A percentile compares a stretch with the other conserved stretches of the same genome.
phyloP scores from a whole-genome alignment of 2,329 filamentous ascomycete genomes.

The Trichoderma citrinoviride region DNA sequence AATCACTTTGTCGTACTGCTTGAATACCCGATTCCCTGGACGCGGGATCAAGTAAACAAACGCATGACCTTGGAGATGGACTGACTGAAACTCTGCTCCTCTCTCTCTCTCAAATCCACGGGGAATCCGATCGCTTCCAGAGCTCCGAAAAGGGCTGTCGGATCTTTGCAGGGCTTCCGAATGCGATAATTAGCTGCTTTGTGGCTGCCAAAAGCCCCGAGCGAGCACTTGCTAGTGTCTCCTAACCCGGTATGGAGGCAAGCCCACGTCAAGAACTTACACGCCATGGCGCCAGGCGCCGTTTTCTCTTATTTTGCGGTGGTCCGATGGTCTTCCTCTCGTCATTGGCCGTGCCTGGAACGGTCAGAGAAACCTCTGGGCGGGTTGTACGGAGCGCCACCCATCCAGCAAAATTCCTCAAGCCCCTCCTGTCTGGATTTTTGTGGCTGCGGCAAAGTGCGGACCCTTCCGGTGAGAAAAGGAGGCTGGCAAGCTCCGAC shows the following conservation, averaged over 20 bases:
- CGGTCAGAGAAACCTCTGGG: not conserved
- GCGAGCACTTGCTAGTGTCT: not conserved
- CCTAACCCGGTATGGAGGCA: not conserved
- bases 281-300: not conserved
- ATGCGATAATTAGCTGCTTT: slow-evolving; percentile 2
- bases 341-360: not conserved
- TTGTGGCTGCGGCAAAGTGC: slow-evolving; percentile 2
- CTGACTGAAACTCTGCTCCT: not conserved
- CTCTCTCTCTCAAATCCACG: not conserved
- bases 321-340: no score
- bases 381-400: not conserved
- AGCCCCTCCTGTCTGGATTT: not conserved
- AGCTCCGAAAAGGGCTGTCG: not conserved
- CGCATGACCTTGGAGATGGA: no score
- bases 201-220: slow-evolving; percentile 13
- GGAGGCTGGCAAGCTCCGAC: not conserved
- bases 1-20: no score
- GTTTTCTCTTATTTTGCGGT: not conserved
- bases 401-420: not conserved
- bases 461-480: not conserved
- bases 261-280: not conserved
- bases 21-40: no score
- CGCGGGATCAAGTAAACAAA: no score
- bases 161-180: not conserved
- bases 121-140: not conserved